Evolutionary conservation across 148 eudicot species (phyloP), one percentile per base, ranked within the genome.

Genomic region (Euryodendron excelsum): DNA sequence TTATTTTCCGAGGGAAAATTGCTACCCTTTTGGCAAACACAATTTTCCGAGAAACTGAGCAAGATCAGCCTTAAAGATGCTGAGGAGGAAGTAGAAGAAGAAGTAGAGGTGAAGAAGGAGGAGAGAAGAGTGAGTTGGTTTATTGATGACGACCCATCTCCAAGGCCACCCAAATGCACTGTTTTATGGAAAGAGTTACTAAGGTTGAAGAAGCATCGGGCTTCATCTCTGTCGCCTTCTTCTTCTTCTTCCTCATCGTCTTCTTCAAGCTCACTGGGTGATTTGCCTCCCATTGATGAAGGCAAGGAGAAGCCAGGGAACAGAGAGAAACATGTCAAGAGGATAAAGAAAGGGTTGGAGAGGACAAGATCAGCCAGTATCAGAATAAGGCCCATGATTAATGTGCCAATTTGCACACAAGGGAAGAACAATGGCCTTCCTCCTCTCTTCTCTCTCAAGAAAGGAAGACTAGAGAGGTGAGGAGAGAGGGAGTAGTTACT

Each of bases 61-160:
- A 89, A 83, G 65, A 47, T 90, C 61, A 80, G 53, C 70, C 63
- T 90, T 14, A 89, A 90, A 73, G 50, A 75, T 27, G n/a, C 55
- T 0, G 28, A 52, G 0, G 71, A 76, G n/a, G 73, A 67, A n/a
- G n/a, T n/a, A 67, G 33, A 1, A 72, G 74, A 21, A n/a, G 79
- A 1, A 48, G 52, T 63, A 66, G 65, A 69, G 15, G 78, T 31
- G 53, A 63, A 23, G 36, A 72, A 76, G n/a, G 77, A 59, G 30
- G 81, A 82, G 64, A 69, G 44, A 11, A 86, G 81, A 60, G 82
- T 80, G 58, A 84, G 64, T 47, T 96, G 99, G 99, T 93, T 85
- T 77, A 80, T 90, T 4, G 98, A 95, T 23, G 99, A 96, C 41
- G 98, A 93, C 63, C 99, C 99, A 7, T 96, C 99, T 23, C 99